Base-by-base conservation (phyloP, 352 stramenopile species). In the Globisporangium echinulatum region DNA sequence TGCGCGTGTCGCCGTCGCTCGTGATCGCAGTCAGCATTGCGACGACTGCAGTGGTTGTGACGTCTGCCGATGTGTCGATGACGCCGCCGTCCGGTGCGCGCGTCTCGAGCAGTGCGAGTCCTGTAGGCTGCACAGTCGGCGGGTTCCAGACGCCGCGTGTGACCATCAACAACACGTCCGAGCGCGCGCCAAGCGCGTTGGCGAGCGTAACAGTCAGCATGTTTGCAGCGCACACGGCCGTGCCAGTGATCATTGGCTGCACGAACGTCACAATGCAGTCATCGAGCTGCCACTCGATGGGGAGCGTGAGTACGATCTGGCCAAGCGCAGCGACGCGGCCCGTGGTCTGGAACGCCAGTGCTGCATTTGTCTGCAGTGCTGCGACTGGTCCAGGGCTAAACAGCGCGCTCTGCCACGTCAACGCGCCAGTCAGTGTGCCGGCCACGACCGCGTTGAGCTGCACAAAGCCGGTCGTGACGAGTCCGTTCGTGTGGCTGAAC, bases 331-430 rank as follows among this genome's bases (percentile, higher is more conserved):
- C 46, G 10, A 90, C 70, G 19, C 66, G 64, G 1, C 80, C 80
- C 15, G 53, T 77, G 3, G 68, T 77, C 33, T 69, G 59, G n/a
- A 88, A 69, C 1, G 61, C 60, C 14, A 88, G 55, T 3, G 64
- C 66, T 3, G 76, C 74, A 2, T 61, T 84, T 0, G 74, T 87
- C 17, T 62, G 54, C 15, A 88, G 59, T 6, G 68, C 76, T 4
- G 80, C 76, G 14, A 90, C 80, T 37, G 77, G 72, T 7, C 80
- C 80, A 14, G 80, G 80, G 10, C 44, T 56, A 25, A 73, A 74
- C 39, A 76, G 33, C 5, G 67, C 54, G 33, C 70, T 77, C 49
- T 86, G 68, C 80, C 80, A 88, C 6, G 59, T 65, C 54, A 81
- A 52, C 8, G 65, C 43, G 7, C 74, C 80, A 33, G 51, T 72